Evolutionary conservation across 257 asterid genomes (phyloP), one percentile per base, ranked within the genome.

Genomic region (Rubia yunnanensis): DNA sequence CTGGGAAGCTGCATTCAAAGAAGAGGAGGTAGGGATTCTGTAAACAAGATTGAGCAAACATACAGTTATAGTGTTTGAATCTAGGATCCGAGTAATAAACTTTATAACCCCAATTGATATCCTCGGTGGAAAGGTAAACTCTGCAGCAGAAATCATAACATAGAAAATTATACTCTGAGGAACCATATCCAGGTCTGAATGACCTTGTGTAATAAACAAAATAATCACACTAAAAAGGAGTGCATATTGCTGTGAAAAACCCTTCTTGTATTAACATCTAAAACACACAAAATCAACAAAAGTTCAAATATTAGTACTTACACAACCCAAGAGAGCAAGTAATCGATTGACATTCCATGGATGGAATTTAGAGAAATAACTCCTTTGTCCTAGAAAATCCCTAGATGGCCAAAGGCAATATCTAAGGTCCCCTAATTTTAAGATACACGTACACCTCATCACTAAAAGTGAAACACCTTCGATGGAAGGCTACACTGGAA

Each of bases 41-140:
- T 14, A 23, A 44, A 50, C 48, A 56, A 65, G 49, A 32, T 20
- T 22, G 10, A 11, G 55, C 49, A 63, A 35, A 39, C 87, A 52
- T 83, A 92, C 98, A 62, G 89, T 87, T 68, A 72, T 57, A 30
- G 96, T 95, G 78, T 85, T 82, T 3, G 98, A 96, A 44, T 89
- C 88, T 77, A 92, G 74, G 66, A 89, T 87, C 72, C 81, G 92
- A 68, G 92, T 31, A 64, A 92, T 89, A 75, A 92, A 74, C 83
- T 87, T 85, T 82, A 79, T 82, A 62, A 89, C 97, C 39, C 85
- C 83, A 65, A 92, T 85, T 36, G 98, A 83, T 67, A 92, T 80
- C 98, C 98, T 89, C 69, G 96, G 89, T 22, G 98, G 98, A 80
- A 88, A 89, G 46, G 95, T 81, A 74, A 85, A 92, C 69, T 87